Evolutionary conservation across 2,329 filamentous ascomycete genomes (phyloP), one percentile per base, ranked within the genome.

Genomic region (Blastomyces emzantsi): DNA sequence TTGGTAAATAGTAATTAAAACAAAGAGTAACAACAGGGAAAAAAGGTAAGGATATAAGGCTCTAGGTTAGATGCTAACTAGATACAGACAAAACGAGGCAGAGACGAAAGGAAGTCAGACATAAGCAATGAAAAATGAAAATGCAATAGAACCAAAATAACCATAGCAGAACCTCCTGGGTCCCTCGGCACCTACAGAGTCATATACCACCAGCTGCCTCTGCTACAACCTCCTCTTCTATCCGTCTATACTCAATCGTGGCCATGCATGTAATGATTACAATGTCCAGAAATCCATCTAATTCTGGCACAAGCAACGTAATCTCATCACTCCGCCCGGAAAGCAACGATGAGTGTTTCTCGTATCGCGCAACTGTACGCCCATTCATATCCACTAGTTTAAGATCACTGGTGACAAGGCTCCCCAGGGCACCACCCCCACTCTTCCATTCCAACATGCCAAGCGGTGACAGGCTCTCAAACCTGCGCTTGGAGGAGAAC

Each of bases 391-490:
- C 65, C 8, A 67, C 51, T 15, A 67, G 57, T 43, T 64, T 64
- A 45, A 63, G 59, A 28, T 63, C 66, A 39, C 65, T 66, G 30
- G 45, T 63, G 2, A 62, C 33, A 7, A 67, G 51, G 15, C 60
- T 63, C 5, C 59, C 59, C n/a, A 61, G 9, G 25, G 41, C 15
- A 9, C 52, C 63, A 6, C 64, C 63, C 33, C 64, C 65, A n/a
- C 57, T 47, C 45, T 65, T 65, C 66, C 66, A 67, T 13, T 66
- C 60, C 47, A 68, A 41, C 36, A 49, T 65, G 28, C 66, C 66
- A 9, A 68, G 52, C n/a, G 52, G 59, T 8, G 64, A 60, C 6
- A 60, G 60, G 39, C 52, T 63, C 25, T 59, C 33, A 51, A 68
- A 68, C 33, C 63, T 64, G 41, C 64, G 64, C 11, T 59, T 54